These are phyloP conservation scores for Gossypium davidsonii DNA, from an alignment of 441 rosid species.

Conservation along the genomic window DNA sequence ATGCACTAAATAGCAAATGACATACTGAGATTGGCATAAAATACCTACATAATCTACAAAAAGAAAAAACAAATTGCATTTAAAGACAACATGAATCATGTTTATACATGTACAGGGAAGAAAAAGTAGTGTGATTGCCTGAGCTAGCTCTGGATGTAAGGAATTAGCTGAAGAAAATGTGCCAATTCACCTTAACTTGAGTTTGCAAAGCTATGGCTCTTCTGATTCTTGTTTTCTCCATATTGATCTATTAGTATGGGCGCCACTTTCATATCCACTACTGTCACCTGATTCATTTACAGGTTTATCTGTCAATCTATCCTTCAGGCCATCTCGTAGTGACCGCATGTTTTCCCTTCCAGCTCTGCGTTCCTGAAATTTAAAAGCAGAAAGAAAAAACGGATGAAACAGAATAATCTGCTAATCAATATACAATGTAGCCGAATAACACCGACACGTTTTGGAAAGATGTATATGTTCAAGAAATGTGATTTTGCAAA, in stretches of 20 bases:
- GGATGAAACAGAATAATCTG: not conserved
- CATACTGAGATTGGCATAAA: constrained; percentile 13
- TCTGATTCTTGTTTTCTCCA: constrained; percentile 40
- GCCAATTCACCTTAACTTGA: constrained; percentile 17
- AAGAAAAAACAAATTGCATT: not conserved
- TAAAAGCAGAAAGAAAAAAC: constrained; percentile 1
- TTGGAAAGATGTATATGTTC: not conserved
- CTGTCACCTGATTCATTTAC: constrained; percentile 59
- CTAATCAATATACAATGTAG: not conserved
- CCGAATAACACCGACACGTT: not conserved
- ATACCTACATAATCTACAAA: constrained; percentile 21
- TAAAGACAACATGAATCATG: constrained; percentile 3
- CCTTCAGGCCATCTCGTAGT: constrained; percentile 23
- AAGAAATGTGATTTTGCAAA: not conserved
- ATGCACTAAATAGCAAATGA: constrained; percentile 10
- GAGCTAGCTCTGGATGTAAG: constrained; percentile 8
- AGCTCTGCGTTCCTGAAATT: constrained; percentile 45
- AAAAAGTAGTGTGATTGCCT: constrained; percentile 12
- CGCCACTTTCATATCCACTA: constrained; percentile 61
- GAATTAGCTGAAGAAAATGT: not conserved
- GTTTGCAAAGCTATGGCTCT: constrained; percentile 28
- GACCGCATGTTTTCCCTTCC: constrained; percentile 34
- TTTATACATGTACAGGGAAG: constrained; percentile 6
- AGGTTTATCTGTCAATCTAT: constrained; percentile 36
- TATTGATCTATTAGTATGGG: constrained; percentile 30